These are phyloP conservation scores for Pseudoscleropodium purum DNA, from an alignment of 225 moss, liverwort and hornwort species.

Conservation along the genomic window DNA sequence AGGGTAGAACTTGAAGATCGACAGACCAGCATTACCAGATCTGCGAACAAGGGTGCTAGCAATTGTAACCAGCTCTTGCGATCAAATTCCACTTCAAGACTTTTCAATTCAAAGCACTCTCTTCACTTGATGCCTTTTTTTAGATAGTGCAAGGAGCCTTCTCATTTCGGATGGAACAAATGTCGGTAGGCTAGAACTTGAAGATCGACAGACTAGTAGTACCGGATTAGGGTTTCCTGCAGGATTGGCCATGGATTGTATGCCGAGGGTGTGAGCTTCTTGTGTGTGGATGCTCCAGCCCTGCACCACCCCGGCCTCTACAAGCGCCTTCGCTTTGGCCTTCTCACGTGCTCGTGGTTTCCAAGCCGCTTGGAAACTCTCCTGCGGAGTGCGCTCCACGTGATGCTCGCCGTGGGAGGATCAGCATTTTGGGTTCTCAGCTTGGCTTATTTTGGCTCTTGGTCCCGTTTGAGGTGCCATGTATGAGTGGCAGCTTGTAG, in stretches of 20 bases:
- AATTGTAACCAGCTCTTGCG: neutral
- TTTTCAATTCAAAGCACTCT: neutral
- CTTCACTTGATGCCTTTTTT: neutral
- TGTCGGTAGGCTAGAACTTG: neutral
- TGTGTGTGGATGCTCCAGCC: neutral
- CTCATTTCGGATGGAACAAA: neutral
- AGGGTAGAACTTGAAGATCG: too few species aligned
- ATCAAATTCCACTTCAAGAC: neutral
- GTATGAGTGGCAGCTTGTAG: neutral
- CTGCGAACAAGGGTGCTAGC: too few species aligned
- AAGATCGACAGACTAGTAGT: neutral
- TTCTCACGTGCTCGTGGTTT: neutral
- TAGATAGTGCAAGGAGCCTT: neutral
- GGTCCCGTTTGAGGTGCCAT: neutral
- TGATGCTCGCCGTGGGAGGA: too few species aligned
- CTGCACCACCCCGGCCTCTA: neutral
- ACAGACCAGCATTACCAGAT: neutral
- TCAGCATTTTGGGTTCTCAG: neutral
- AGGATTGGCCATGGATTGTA: neutral
- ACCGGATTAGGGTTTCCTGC: neutral
- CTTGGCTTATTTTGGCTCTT: neutral
- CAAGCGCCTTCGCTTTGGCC: neutral
- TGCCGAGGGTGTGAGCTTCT: neutral
- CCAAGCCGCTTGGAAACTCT: neutral
- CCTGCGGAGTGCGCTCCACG: neutral